Evolutionary conservation across 805 yeast species (phyloP).

Genomic region (Nakazawaea wyomingensis): DNA sequence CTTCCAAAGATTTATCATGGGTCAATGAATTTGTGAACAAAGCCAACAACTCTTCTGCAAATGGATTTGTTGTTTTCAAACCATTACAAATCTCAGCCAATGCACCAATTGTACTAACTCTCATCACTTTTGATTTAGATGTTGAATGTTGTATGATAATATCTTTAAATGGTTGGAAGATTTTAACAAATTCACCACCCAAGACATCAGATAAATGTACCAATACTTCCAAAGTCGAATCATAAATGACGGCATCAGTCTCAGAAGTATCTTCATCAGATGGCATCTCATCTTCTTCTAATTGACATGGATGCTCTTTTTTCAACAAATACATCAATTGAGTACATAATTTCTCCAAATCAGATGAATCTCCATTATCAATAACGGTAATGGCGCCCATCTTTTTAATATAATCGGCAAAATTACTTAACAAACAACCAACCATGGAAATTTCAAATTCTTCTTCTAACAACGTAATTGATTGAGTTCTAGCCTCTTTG

Average conservation of each 20-base stretch:
- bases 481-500: conserved; percentile 59
- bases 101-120: conserved; percentile 83
- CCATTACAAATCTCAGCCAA: conserved; percentile 85
- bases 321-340: conserved; percentile 69
- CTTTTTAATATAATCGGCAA: conserved; percentile 60
- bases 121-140: conserved; percentile 56
- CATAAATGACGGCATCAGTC: conserved; percentile 66
- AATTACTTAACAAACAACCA: conserved; percentile 66
- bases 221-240: conserved; percentile 80
- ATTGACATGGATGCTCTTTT: conserved; percentile 81
- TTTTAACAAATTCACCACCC: conserved; percentile 66
- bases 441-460: conserved; percentile 86
- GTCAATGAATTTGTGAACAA: conserved; percentile 64
- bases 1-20: conserved; percentile 77
- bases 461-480: conserved; percentile 59
- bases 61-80: conserved; percentile 61
- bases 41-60: conserved; percentile 63
- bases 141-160: conserved; percentile 51
- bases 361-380: conserved; percentile 50
- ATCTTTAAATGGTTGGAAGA: conserved; percentile 70
- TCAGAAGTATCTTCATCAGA: conserved; percentile 48
- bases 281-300: conserved; percentile 55
- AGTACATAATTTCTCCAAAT: conserved; percentile 62
- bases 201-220: conserved; percentile 72
- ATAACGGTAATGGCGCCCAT: conserved; percentile 73